phyloP scores from a whole-genome alignment of 2,329 filamentous ascomycete genomes.

The Diaporthe citriasiana region DNA sequence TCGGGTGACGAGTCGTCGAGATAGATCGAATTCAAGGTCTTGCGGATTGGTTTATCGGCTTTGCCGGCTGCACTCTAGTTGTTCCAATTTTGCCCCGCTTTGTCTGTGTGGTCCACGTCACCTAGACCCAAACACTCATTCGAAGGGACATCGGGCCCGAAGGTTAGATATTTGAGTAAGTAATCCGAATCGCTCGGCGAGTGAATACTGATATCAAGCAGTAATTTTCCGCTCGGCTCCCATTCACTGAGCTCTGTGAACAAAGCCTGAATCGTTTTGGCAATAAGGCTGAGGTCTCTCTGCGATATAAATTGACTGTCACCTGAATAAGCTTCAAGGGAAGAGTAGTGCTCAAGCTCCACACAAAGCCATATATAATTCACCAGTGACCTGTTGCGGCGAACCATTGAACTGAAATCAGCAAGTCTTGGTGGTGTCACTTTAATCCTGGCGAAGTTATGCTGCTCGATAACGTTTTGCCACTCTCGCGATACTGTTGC shows the following conservation, averaged over 20 bases:
- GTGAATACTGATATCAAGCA: constrained; percentile 11
- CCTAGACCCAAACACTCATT: not conserved
- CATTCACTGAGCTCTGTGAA: constrained; percentile 50
- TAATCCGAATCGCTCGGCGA: constrained; percentile 2
- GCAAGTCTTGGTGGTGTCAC: constrained; percentile 49
- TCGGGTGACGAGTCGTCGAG: not conserved
- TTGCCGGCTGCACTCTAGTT: not conserved
- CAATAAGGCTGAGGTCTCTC: constrained; percentile 40
- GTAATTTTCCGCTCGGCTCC: constrained; percentile 41
- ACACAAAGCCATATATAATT: constrained; percentile 50
- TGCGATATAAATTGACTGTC: constrained; percentile 43
- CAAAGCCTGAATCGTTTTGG: constrained; percentile 42
- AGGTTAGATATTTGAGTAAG: not conserved
- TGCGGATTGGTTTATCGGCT: not conserved
- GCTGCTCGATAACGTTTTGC: constrained; percentile 49
- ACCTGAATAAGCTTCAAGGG: constrained; percentile 35
- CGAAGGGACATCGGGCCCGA: not conserved
- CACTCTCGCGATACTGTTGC: constrained; percentile 51
- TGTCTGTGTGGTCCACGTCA: not conserved
- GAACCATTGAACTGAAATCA: constrained; percentile 48
- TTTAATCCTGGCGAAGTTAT: constrained; percentile 50
- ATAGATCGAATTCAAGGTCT: not conserved
- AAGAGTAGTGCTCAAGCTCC: constrained; percentile 50
- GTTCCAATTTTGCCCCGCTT: not conserved
- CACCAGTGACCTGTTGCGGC: constrained; percentile 49